Evolutionary conservation across 352 stramenopile species (phyloP).

Genomic region (Globisporangium cylindrosporum): DNA sequence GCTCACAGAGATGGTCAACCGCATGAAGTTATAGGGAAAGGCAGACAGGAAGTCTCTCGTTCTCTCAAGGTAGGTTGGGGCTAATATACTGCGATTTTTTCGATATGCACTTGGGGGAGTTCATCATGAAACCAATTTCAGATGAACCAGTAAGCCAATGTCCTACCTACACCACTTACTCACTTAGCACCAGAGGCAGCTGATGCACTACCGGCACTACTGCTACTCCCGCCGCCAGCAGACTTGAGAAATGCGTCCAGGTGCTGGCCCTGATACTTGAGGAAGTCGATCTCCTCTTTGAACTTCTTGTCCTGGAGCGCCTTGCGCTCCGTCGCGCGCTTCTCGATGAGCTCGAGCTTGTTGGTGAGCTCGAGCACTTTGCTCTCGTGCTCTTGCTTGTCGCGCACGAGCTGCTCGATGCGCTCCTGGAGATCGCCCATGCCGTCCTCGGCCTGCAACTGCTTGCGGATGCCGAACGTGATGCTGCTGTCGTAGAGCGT

Average conservation of each 20-base stretch:
- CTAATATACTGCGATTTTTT: constrained; percentile 10
- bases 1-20: constrained; percentile 40
- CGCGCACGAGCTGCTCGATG: constrained; percentile 41
- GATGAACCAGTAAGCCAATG: neutral
- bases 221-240: constrained; percentile 48
- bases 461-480: constrained; percentile 92
- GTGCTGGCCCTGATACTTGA: constrained; percentile 95
- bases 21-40: constrained; percentile 19
- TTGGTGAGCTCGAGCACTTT: constrained; percentile 89
- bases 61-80: neutral
- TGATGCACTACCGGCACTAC: constrained; percentile 10
- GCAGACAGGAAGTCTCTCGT: constrained; percentile 4
- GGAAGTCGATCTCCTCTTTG: constrained; percentile 93
- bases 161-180: neutral
- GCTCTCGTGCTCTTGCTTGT: constrained; percentile 75
- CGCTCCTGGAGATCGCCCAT: constrained; percentile 84
- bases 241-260: constrained; percentile 94
- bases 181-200: constrained; percentile 1
- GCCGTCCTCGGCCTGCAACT: constrained; percentile 91
- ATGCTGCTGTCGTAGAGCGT: constrained; percentile 93
- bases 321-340: constrained; percentile 83
- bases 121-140: neutral
- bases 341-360: constrained; percentile 93
- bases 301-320: constrained; percentile 92
- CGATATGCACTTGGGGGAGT: neutral